phyloP scores from a whole-genome alignment of 768 basidiomycete species.

The Termitomyces sp. region DNA sequence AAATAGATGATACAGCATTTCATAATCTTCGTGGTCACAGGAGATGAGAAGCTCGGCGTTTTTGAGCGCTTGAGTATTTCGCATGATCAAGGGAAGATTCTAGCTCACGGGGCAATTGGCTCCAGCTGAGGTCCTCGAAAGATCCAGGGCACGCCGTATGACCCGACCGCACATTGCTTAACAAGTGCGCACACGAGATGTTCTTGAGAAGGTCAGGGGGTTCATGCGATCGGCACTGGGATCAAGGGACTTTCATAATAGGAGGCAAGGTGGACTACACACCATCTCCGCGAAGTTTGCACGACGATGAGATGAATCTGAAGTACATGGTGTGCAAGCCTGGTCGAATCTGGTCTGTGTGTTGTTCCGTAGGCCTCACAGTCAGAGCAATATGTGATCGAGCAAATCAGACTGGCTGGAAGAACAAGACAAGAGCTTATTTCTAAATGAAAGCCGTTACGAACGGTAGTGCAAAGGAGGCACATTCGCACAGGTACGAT shows the following conservation, averaged over 20 bases:
- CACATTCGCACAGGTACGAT: background rate
- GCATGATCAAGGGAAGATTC: background rate
- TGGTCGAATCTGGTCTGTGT: background rate
- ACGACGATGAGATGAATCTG: background rate
- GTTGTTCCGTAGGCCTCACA: background rate
- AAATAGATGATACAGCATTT: too few relatives aligned
- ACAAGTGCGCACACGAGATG: background rate
- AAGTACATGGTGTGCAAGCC: background rate
- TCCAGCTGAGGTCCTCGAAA: background rate
- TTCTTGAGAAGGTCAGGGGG: background rate
- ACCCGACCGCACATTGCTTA: background rate
- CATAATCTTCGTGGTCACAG: background rate
- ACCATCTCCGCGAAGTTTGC: background rate
- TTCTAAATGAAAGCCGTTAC: background rate
- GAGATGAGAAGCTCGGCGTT: background rate
- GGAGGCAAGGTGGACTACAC: too few relatives aligned
- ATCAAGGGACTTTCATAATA: background rate
- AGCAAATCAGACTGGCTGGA: too few relatives aligned
- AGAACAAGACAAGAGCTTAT: background rate
- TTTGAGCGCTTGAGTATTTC: background rate
- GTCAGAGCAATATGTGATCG: background rate
- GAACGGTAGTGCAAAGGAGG: background rate
- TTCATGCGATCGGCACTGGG: background rate
- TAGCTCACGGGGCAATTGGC: background rate
- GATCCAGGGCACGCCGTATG: background rate